phyloP scores from a whole-genome alignment of 305 asterid species.

The Fraxinus dipetala region DNA sequence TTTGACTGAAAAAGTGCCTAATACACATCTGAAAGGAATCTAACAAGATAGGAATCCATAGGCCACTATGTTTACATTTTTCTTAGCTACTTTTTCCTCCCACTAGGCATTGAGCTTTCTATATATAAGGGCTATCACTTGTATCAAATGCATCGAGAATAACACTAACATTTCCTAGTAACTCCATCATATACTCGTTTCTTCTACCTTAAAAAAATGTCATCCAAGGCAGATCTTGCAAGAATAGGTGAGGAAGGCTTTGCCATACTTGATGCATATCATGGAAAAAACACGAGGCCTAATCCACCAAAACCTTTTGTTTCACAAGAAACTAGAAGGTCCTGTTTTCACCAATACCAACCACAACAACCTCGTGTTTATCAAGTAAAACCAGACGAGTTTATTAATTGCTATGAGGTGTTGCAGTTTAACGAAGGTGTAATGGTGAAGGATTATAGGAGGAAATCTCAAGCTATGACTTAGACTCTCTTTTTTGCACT shows the following conservation, averaged over 20 bases:
- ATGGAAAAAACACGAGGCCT: slow-evolving; percentile 7
- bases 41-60: neutral
- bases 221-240: slow-evolving; percentile 24
- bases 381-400: slow-evolving; percentile 25
- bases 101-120: slow-evolving; percentile 10
- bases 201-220: slow-evolving; percentile 23
- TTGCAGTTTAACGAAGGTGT: slow-evolving; percentile 25
- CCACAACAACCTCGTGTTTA: slow-evolving; percentile 27
- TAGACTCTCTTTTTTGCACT: slow-evolving; percentile 3
- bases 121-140: slow-evolving; percentile 27
- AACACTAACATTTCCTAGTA: neutral
- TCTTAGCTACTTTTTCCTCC: neutral
- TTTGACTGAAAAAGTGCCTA: neutral
- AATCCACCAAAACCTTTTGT: slow-evolving; percentile 6
- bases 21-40: neutral
- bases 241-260: slow-evolving; percentile 35
- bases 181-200: neutral
- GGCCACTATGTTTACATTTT: neutral
- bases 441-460: slow-evolving; percentile 26
- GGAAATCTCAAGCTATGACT: slow-evolving; percentile 26
- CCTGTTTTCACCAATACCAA: slow-evolving; percentile 33
- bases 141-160: slow-evolving; percentile 11
- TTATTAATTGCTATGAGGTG: slow-evolving; percentile 20
- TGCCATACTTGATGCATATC: slow-evolving; percentile 22
- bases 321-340: slow-evolving; percentile 6